Evolutionary conservation across 1,284 basidiomycete species (phyloP).

Genomic region (Ceratobasidium sp.): DNA sequence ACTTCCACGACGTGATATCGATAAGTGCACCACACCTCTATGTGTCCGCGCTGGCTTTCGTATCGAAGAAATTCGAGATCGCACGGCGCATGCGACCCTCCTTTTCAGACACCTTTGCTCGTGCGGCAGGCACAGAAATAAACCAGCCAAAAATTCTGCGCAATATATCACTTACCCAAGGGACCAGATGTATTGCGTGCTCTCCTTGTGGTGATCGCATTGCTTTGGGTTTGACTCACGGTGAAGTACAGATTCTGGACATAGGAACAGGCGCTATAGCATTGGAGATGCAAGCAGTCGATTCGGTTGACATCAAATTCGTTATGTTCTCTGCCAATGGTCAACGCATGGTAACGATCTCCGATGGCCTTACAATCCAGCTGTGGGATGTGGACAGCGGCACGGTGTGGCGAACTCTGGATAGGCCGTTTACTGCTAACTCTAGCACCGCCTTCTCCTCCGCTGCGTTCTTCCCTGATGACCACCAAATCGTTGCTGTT

Average conservation of each 20-base stretch:
- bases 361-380: slow-evolving; percentile 3
- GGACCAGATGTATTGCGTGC: slow-evolving; percentile 9
- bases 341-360: slow-evolving; percentile 4
- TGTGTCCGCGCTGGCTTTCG: slow-evolving; percentile 26
- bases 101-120: background rate
- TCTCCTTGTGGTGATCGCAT: slow-evolving; percentile 18
- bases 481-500: slow-evolving; percentile 1
- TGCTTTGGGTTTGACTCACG: slow-evolving; percentile 5
- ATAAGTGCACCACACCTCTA: slow-evolving; percentile 34
- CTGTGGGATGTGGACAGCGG: slow-evolving; percentile 25
- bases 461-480: slow-evolving; percentile 24
- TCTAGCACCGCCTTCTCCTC: background rate
- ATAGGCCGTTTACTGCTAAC: slow-evolving; percentile 25
- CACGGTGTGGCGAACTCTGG: background rate
- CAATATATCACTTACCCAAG: background rate
- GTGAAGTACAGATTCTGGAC: slow-evolving; percentile 31
- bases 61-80: background rate
- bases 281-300: background rate
- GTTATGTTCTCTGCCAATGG: slow-evolving; percentile 33
- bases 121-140: background rate
- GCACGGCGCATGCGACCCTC: background rate
- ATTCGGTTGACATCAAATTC: background rate
- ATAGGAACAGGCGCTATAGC: background rate
- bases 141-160: background rate
- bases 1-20: slow-evolving; percentile 20